Evolutionary conservation across 1,284 basidiomycete genomes (phyloP).

Genomic region (Earliella scabrosa): DNA sequence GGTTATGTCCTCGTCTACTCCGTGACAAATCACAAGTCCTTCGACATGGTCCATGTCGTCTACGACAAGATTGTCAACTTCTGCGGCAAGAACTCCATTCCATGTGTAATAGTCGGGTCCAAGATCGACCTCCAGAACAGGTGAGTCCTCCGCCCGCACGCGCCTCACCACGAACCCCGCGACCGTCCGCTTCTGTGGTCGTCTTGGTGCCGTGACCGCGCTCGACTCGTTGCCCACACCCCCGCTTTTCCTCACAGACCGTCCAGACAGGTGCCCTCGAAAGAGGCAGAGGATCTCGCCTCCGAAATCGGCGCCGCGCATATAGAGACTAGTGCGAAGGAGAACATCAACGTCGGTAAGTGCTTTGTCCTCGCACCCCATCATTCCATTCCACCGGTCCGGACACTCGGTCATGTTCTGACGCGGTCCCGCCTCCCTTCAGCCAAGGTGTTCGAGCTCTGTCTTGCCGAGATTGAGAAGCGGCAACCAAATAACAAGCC

Average conservation of each 20-base stretch:
- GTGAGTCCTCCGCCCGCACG: constrained; percentile 45
- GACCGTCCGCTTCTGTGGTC: constrained; percentile 5
- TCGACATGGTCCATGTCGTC: constrained; percentile 95
- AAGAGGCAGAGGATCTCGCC: constrained; percentile 82
- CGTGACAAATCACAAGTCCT: constrained; percentile 89
- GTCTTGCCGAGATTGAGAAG: constrained; percentile 87
- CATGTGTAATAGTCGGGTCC: constrained; percentile 96
- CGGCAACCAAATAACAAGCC: constrained; percentile 60
- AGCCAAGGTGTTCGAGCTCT: constrained; percentile 90
- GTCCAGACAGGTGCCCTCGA: constrained; percentile 76
- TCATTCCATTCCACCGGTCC: constrained; percentile 1
- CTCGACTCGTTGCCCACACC: constrained; percentile 24
- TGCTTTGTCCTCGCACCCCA: constrained; percentile 29
- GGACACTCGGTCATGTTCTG: constrained; percentile 10
- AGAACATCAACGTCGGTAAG: constrained; percentile 89
- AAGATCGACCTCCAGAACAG: constrained; percentile 86
- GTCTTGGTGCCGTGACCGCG: not conserved
- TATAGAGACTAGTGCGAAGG: constrained; percentile 90
- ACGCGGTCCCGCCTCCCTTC: constrained; percentile 4
- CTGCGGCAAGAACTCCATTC: constrained; percentile 87
- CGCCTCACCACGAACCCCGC: constrained; percentile 3
- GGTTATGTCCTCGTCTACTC: constrained; percentile 94
- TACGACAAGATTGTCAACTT: constrained; percentile 98
- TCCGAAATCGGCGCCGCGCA: constrained; percentile 76
- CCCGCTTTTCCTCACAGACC: constrained; percentile 34